phyloP scores from a whole-genome alignment of 371 early-diverging fungal genomes.

The Mucor piriformis region DNA sequence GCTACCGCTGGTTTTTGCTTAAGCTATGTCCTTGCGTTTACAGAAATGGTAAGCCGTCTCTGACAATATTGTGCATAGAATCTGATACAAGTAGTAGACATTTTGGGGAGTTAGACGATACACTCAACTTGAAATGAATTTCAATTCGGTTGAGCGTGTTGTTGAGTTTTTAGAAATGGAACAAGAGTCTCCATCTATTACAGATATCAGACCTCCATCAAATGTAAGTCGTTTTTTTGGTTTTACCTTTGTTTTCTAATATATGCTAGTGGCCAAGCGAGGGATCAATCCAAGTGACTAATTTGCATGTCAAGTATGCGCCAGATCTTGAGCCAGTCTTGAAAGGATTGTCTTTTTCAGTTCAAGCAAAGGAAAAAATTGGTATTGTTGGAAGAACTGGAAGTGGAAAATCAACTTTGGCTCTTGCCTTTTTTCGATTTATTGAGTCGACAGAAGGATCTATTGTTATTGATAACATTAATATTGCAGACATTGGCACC shows the following conservation, averaged over 20 bases:
- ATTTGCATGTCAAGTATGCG: slow-evolving; percentile 62
- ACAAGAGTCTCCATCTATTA: slow-evolving; percentile 73
- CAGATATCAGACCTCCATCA: slow-evolving; percentile 55
- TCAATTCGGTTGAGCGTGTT: slow-evolving; percentile 86
- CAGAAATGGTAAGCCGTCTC: slow-evolving; percentile 54
- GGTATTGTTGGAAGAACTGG: slow-evolving; percentile 76
- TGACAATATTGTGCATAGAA: too few relatives aligned
- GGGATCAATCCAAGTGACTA: slow-evolving; percentile 67
- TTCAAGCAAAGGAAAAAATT: slow-evolving; percentile 57
- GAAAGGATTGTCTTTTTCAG: slow-evolving; percentile 51
- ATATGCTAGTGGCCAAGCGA: slow-evolving; percentile 58
- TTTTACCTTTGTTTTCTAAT: neutral
- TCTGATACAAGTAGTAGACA: slow-evolving; percentile 42
- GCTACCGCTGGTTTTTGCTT: slow-evolving; percentile 79
- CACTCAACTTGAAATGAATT: slow-evolving; percentile 78
- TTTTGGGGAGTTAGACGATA: slow-evolving; percentile 57
- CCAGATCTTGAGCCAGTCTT: slow-evolving; percentile 64
- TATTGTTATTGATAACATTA: slow-evolving; percentile 76
- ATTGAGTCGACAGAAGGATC: slow-evolving; percentile 68
- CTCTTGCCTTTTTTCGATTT: slow-evolving; percentile 75
- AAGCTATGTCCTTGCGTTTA: slow-evolving; percentile 59
- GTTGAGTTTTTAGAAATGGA: slow-evolving; percentile 77
- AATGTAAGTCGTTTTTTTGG: slow-evolving; percentile 33
- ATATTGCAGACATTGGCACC: slow-evolving; percentile 72
- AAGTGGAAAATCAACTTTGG: slow-evolving; percentile 79